These are phyloP conservation scores for Cubamyces sp. DNA, from an alignment of 768 basidiomycete genomes.

Conservation along the genomic window DNA sequence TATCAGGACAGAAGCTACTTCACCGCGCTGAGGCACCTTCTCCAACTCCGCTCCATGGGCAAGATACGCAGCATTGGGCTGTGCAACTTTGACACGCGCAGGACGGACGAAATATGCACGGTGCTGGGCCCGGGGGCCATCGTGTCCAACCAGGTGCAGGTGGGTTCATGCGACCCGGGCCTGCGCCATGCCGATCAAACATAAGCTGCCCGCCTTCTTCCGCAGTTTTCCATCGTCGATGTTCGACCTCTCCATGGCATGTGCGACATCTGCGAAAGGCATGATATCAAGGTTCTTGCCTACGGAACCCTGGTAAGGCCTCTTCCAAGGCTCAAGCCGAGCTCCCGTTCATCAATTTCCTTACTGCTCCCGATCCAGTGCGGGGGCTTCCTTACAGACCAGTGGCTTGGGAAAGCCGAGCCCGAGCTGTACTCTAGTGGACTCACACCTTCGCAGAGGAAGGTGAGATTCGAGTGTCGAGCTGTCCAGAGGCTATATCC, in stretches of 20 bases:
- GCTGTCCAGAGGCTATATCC: not conserved
- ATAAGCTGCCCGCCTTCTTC: not conserved
- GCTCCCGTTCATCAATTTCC: not conserved
- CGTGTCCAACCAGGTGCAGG: constrained; percentile 82
- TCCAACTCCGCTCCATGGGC: constrained; percentile 57
- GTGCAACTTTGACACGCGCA: constrained; percentile 76
- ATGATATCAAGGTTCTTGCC: constrained; percentile 71
- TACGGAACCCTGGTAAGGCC: constrained; percentile 73
- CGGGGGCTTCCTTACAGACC: constrained; percentile 77
- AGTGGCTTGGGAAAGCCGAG: constrained; percentile 66
- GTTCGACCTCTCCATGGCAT: constrained; percentile 75
- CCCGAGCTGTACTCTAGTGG: constrained; percentile 69
- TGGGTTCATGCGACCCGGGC: constrained; percentile 34
- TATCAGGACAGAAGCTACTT: constrained; percentile 53
- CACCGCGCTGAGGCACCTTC: constrained; percentile 50
- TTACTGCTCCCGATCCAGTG: constrained; percentile 49
- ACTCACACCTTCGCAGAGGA: constrained; percentile 79
- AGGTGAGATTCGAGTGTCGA: constrained; percentile 45
- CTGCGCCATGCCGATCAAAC: not conserved
- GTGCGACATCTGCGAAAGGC: constrained; percentile 71
- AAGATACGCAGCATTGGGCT: constrained; percentile 68
- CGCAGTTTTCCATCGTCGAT: constrained; percentile 79
- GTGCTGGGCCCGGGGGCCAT: constrained; percentile 67
- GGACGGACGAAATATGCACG: constrained; percentile 79
- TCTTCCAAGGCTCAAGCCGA: not conserved